Percentiles rank a stretch among this genome's conserved stretches.
Evolutionary conservation across 176 grass and related monocot genomes (phyloP).

Genomic region (Oryza meyeriana): DNA sequence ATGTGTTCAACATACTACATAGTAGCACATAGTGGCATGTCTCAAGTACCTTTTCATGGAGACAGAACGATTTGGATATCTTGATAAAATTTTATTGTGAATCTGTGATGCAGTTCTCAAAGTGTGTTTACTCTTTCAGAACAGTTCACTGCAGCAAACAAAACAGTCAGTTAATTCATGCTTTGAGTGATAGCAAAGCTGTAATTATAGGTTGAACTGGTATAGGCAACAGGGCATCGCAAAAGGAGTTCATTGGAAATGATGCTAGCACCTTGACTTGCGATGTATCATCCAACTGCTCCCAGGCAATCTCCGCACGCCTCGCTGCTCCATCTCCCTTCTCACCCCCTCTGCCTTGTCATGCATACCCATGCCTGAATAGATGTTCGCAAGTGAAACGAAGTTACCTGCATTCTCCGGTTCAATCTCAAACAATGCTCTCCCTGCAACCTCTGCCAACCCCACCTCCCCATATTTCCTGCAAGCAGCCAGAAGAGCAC

Average conservation of each 20-base stretch:
- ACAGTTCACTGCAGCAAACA: constrained; percentile 12
- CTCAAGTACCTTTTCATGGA: constrained; percentile 25
- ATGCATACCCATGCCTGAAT: constrained; percentile 51
- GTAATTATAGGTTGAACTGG: constrained; percentile 9
- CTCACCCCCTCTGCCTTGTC: constrained; percentile 52
- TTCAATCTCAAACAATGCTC: constrained; percentile 60
- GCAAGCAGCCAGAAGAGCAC: constrained; percentile 71
- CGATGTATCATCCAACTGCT: constrained; percentile 58
- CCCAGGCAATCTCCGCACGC: constrained; percentile 42
- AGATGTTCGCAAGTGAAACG: constrained; percentile 57
- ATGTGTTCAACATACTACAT: not conserved
- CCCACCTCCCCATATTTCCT: constrained; percentile 58
- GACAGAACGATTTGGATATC: not conserved
- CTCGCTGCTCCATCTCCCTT: constrained; percentile 56
- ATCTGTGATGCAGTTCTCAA: constrained; percentile 1
- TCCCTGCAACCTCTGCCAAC: constrained; percentile 56
- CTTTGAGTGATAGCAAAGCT: not conserved
- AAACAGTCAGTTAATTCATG: not conserved
- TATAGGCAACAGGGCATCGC: not conserved
- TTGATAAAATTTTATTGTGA: constrained; percentile 2
- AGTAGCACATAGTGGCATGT: not conserved
- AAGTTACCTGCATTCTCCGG: constrained; percentile 74
- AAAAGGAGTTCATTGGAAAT: not conserved
- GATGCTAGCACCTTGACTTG: constrained; percentile 27
- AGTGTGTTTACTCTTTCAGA: not conserved